Conservation (phyloP, 139 green algal species). For the Raphidocelis subcapitata region DNA sequence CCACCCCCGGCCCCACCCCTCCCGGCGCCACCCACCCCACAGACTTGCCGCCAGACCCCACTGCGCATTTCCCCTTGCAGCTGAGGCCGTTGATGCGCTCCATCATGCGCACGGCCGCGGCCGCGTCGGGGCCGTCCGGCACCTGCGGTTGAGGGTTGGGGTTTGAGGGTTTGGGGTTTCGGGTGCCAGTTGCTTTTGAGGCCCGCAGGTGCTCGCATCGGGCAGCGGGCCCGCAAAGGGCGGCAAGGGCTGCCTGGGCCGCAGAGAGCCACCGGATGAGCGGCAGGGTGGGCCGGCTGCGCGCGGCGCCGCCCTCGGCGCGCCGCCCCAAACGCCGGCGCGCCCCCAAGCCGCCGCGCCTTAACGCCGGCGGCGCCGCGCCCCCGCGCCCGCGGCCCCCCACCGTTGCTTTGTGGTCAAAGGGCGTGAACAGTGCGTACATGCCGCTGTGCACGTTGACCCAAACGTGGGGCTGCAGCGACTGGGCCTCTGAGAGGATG, state of each 20-base stretch:
- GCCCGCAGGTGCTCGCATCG: too few species aligned
- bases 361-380: too few species aligned
- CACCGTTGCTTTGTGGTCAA: constrained; percentile 75
- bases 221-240: too few species aligned
- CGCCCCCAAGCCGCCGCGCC: too few species aligned
- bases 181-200: too few species aligned
- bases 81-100: constrained; percentile 64
- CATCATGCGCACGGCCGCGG: constrained; percentile 65
- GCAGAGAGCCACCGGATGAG: too few species aligned
- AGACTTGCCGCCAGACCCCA: constrained; percentile 86
- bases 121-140: constrained; percentile 34
- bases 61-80: constrained; percentile 66
- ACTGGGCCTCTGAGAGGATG: constrained; percentile 54
- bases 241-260: too few species aligned
- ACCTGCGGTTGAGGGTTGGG: not conserved
- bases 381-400: not conserved
- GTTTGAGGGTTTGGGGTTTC: too few species aligned
- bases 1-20: too few species aligned
- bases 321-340: too few species aligned
- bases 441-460: constrained; percentile 96
- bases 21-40: constrained; percentile 72
- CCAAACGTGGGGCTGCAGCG: constrained; percentile 88
- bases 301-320: too few species aligned
- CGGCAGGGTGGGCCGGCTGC: too few species aligned
- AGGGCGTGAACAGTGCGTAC: constrained; percentile 96